Percentiles rank a stretch among this genome's conserved stretches.
phyloP scores from a whole-genome alignment of 2,329 filamentous ascomycete genomes.

The Paecilomyces sp. region DNA sequence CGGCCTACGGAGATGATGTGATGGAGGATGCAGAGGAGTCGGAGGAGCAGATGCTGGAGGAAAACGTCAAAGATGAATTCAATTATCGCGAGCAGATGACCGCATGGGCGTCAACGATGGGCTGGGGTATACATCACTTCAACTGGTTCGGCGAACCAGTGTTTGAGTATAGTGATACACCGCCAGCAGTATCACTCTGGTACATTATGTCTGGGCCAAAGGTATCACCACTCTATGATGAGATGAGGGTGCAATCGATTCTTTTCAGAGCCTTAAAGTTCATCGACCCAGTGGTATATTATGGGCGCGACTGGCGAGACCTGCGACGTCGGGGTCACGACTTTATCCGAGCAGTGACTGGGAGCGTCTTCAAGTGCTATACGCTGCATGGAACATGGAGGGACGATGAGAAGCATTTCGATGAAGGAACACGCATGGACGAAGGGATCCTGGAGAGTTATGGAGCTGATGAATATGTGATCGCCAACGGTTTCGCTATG shows the following conservation, averaged over 20 bases:
- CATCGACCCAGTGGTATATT: conserved; percentile 15
- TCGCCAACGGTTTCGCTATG: conserved; percentile 11
- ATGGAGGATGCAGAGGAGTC: neutral
- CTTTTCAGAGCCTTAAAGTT: conserved; percentile 9
- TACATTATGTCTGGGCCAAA: conserved; percentile 13
- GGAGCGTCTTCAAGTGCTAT: conserved; percentile 14
- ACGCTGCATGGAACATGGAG: conserved; percentile 16
- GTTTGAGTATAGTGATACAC: conserved; percentile 10
- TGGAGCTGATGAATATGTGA: neutral
- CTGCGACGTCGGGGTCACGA: conserved; percentile 4
- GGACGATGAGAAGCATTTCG: neutral
- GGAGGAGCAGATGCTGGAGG: neutral
- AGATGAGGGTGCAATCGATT: conserved; percentile 7
- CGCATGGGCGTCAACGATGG: neutral
- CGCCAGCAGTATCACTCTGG: conserved; percentile 14
- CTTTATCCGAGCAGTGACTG: conserved; percentile 8
- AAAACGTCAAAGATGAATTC: neutral
- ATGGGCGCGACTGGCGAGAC: neutral
- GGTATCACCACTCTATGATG: neutral
- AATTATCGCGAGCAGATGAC: neutral
- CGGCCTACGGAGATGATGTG: neutral
- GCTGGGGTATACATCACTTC: conserved; percentile 15
- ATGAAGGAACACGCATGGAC: conserved; percentile 5
- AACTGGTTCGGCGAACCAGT: conserved; percentile 15
- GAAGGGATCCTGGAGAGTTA: conserved; percentile 3